Evolutionary conservation across 2,329 filamentous ascomycete genomes (phyloP).

Genomic region (Leptographium lundbergii): DNA sequence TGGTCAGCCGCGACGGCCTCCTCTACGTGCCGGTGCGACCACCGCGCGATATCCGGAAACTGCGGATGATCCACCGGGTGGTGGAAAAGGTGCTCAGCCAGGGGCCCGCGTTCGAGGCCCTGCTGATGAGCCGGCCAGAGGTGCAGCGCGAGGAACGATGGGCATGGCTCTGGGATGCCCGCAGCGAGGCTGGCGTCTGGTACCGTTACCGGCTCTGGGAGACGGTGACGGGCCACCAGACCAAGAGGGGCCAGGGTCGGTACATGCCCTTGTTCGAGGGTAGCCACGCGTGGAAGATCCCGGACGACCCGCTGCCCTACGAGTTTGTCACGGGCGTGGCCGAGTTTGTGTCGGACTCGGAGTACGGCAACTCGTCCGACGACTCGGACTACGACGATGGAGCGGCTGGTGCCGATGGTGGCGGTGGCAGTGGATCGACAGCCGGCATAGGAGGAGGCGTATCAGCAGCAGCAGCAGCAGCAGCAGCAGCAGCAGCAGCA

Average conservation of each 20-base stretch:
- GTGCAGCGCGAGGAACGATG: constrained; percentile 82
- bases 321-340: constrained; percentile 68
- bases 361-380: constrained; percentile 69
- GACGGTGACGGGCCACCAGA: constrained; percentile 54
- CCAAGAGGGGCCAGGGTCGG: constrained; percentile 32
- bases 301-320: constrained; percentile 60
- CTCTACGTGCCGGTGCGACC: constrained; percentile 60
- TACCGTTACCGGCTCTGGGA: constrained; percentile 91
- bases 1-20: constrained; percentile 30
- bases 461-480: too few species aligned
- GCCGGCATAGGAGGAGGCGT: too few species aligned
- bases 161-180: constrained; percentile 86
- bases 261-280: constrained; percentile 62
- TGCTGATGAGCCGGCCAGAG: constrained; percentile 75
- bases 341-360: constrained; percentile 70
- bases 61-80: constrained; percentile 78
- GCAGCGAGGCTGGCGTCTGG: constrained; percentile 69
- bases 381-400: constrained; percentile 53
- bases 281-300: constrained; percentile 64
- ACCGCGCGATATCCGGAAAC: constrained; percentile 63
- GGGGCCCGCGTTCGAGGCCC: constrained; percentile 78
- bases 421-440: not conserved
- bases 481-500: constrained; percentile 4
- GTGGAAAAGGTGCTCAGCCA: constrained; percentile 68
- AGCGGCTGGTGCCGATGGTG: constrained; percentile 39